Evolutionary conservation across 768 basidiomycete species (phyloP), one percentile per base, ranked within the genome.

Genomic region (Lactifluus echinatus): DNA sequence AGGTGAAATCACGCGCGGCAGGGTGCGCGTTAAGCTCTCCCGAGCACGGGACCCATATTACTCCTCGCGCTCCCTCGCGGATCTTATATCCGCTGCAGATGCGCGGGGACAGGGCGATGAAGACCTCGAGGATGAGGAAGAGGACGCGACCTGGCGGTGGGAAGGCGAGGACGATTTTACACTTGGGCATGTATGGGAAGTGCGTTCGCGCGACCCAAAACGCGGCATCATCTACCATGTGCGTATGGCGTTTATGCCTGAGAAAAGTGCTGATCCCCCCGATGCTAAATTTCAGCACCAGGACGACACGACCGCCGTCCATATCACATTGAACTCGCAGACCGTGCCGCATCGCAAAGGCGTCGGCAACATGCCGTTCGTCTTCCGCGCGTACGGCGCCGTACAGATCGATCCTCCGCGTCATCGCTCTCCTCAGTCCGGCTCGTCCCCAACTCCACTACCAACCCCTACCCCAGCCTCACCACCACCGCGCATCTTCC

Each of bases 161-260:
- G 78, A 81, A 50, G 78, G 81, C 2, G 87, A 88, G 65, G 83
- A 85, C 64, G 85, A 86, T 59, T 76, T 79, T 47, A 78, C 78
- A 0, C 66, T 88, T 14, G 74, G 66, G 8, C 78, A 81, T 63
- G 79, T 79, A 4, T 89, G 85, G 83, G 53, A 53, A 6, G 74
- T 76, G 0, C 69, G 72, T 4, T 69, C 71, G 0, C 70, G 70
- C 2, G 74, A 74, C 46, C 74, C 71, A 7, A 55, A 67, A 34
- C 69, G 72, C 23, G 86, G 75, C 1, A 78, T 88, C 34, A 68
- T 84, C 53, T 88, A n/a, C n/a, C n/a, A 87, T 65, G 86, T 88
- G 64, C 57, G 84, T 74, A 50, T 40, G 39, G 39, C n/a, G n/a
- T n/a, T n/a, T n/a, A n/a, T n/a, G n/a, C n/a, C n/a, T n/a, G n/a